Evolutionary conservation across 495 filamentous ascomycete genomes (phyloP).

Genomic region (Penicillium atrosanguineum): DNA sequence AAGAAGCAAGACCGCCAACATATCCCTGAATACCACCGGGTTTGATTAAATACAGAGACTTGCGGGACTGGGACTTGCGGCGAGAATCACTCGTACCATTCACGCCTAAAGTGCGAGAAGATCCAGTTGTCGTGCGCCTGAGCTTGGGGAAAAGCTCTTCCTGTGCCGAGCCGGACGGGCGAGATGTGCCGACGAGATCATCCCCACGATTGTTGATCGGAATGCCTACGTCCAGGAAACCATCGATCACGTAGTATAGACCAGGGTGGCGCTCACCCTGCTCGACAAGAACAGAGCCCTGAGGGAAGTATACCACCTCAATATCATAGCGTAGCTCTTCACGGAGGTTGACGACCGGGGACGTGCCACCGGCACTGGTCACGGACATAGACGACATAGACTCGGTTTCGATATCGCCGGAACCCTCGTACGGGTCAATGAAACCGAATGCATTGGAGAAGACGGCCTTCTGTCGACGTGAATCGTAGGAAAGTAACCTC

Average conservation of each 20-base stretch:
- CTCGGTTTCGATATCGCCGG: slow-evolving; percentile 79
- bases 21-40: slow-evolving; percentile 95
- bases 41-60: slow-evolving; percentile 88
- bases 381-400: slow-evolving; percentile 71
- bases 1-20: slow-evolving; percentile 87
- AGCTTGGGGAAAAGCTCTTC: slow-evolving; percentile 50
- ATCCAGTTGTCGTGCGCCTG: slow-evolving; percentile 45
- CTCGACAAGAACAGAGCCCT: slow-evolving; percentile 93
- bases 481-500: slow-evolving; percentile 79
- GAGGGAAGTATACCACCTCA: slow-evolving; percentile 97
- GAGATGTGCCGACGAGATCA: slow-evolving; percentile 38
- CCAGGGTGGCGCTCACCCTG: slow-evolving; percentile 95
- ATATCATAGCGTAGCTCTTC: slow-evolving; percentile 83
- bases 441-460: slow-evolving; percentile 91
- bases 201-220: slow-evolving; percentile 55
- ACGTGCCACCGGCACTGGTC: slow-evolving; percentile 51
- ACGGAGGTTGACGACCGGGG: slow-evolving; percentile 57
- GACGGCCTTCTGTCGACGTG: slow-evolving; percentile 76
- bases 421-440: slow-evolving; percentile 85
- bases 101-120: slow-evolving; percentile 38
- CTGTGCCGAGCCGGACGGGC: slow-evolving; percentile 25
- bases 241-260: slow-evolving; percentile 96
- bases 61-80: slow-evolving; percentile 53
- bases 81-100: slow-evolving; percentile 37
- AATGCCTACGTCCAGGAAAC: slow-evolving; percentile 89